phyloP scores from a whole-genome alignment of 371 early-diverging fungal genomes.

The Syncephalastrum monosporum region DNA sequence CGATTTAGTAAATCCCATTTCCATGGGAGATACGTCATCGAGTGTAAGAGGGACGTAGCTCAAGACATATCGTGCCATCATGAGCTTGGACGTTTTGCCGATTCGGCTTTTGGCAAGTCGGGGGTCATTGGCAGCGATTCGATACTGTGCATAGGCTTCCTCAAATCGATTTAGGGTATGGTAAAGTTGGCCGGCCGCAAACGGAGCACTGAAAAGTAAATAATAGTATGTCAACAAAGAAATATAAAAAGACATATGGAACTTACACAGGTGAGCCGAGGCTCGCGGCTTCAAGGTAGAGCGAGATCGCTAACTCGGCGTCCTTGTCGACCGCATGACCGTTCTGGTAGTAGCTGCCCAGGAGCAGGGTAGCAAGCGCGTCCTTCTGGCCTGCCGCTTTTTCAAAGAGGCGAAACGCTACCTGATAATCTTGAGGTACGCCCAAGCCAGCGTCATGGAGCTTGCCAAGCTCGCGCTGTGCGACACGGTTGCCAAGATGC shows the following conservation, averaged over 20 bases:
- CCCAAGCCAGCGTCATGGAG: slow-evolving; percentile 80
- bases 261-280: slow-evolving; percentile 41
- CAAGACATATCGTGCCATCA: slow-evolving; percentile 41
- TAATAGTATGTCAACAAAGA: not conserved
- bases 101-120: slow-evolving; percentile 25
- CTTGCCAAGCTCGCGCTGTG: slow-evolving; percentile 81
- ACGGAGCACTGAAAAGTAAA: slow-evolving; percentile 31
- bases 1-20: slow-evolving; percentile 10
- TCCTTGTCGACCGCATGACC: slow-evolving; percentile 53
- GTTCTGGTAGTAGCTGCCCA: slow-evolving; percentile 55
- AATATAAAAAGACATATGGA: not conserved
- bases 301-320: slow-evolving; percentile 55
- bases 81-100: slow-evolving; percentile 32
- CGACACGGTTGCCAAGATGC: slow-evolving; percentile 39
- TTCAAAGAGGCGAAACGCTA: slow-evolving; percentile 75
- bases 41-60: slow-evolving; percentile 19
- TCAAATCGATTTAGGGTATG: slow-evolving; percentile 34
- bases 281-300: slow-evolving; percentile 32
- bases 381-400: slow-evolving; percentile 78
- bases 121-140: slow-evolving; percentile 28
- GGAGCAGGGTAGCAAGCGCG: slow-evolving; percentile 75
- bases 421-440: slow-evolving; percentile 61
- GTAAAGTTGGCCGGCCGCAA: slow-evolving; percentile 44
- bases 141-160: slow-evolving; percentile 36
- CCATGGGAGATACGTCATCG: not conserved